These are phyloP conservation scores for Dictyophora rubrovolvata DNA, from an alignment of 768 basidiomycete species.

Conservation along the genomic window DNA sequence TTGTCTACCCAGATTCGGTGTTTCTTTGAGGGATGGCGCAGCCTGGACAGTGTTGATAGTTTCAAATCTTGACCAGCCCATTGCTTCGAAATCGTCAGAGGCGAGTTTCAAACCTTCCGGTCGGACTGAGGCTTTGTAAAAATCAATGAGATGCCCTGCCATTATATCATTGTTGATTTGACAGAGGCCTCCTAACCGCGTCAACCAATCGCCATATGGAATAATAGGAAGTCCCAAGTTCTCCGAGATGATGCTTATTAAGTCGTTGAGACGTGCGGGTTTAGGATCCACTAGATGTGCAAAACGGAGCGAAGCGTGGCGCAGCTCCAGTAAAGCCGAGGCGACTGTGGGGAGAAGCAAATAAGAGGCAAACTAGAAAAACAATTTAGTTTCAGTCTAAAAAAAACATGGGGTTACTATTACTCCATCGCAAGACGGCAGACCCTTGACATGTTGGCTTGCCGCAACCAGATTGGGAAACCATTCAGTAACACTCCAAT, in stretches of 20 bases:
- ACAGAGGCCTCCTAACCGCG: constrained; percentile 9
- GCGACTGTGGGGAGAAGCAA: neutral
- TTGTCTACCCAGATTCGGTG: neutral
- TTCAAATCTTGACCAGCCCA: neutral
- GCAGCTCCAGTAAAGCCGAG: neutral
- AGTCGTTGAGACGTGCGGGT: constrained; percentile 17
- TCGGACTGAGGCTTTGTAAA: constrained; percentile 10
- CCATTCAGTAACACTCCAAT: constrained; percentile 14
- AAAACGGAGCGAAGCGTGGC: constrained; percentile 13
- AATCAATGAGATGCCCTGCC: constrained; percentile 21
- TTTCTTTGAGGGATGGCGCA: neutral
- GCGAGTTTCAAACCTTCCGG: neutral
- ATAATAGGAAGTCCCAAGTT: constrained; percentile 16
- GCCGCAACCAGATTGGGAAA: constrained; percentile 11
- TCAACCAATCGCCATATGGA: constrained; percentile 17
- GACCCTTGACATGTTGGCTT: neutral
- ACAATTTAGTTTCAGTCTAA: neutral
- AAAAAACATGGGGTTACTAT: neutral
- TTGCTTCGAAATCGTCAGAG: neutral
- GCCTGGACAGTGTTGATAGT: neutral
- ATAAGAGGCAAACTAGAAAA: neutral
- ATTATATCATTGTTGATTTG: neutral
- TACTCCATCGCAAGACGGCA: neutral
- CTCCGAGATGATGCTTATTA: constrained; percentile 13
- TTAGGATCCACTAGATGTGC: constrained; percentile 31